These are phyloP conservation scores for Candida taoyuanica DNA, from an alignment of 805 yeast genomes.

Conservation along the genomic window DNA sequence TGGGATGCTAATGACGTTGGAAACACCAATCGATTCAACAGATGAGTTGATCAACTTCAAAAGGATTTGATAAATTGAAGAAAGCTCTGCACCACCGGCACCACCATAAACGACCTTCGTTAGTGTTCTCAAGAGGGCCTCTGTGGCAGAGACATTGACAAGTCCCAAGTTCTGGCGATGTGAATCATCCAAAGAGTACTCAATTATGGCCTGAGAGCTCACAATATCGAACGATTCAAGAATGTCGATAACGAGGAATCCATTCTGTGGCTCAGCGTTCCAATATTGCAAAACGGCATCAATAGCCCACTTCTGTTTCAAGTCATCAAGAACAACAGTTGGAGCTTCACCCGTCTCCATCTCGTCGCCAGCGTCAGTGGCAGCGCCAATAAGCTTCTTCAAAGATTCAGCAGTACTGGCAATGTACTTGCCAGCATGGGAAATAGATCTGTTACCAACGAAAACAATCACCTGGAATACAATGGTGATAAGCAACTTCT, in stretches of 20 bases:
- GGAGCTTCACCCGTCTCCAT: slow-evolving; percentile 1
- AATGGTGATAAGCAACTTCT: slow-evolving; percentile 50
- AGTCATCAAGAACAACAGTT: slow-evolving; percentile 13
- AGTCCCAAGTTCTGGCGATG: slow-evolving; percentile 32
- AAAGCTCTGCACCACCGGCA: slow-evolving; percentile 25
- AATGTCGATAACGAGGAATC: slow-evolving; percentile 52
- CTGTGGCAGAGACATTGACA: slow-evolving; percentile 42
- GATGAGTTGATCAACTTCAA: slow-evolving; percentile 22
- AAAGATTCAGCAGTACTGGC: slow-evolving; percentile 36
- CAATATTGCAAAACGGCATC: slow-evolving; percentile 58
- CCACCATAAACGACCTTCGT: slow-evolving; percentile 23
- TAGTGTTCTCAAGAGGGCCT: slow-evolving; percentile 36
- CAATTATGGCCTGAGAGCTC: slow-evolving; percentile 36
- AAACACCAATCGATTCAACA: slow-evolving; percentile 16
- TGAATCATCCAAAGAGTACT: slow-evolving; percentile 37
- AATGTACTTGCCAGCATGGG: slow-evolving; percentile 62
- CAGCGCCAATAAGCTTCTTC: slow-evolving; percentile 25
- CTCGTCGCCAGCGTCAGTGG: slow-evolving; percentile 5
- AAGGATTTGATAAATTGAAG: slow-evolving; percentile 27
- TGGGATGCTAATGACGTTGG: slow-evolving; percentile 25
- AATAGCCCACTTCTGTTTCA: slow-evolving; percentile 42
- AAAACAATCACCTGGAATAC: slow-evolving; percentile 69
- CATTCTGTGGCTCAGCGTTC: slow-evolving; percentile 62
- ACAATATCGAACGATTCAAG: slow-evolving; percentile 44
- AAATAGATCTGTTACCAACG: slow-evolving; percentile 84